These are phyloP conservation scores for Vitellaria paradoxa DNA, from an alignment of 179 eudicot species.

Conservation along the genomic window DNA sequence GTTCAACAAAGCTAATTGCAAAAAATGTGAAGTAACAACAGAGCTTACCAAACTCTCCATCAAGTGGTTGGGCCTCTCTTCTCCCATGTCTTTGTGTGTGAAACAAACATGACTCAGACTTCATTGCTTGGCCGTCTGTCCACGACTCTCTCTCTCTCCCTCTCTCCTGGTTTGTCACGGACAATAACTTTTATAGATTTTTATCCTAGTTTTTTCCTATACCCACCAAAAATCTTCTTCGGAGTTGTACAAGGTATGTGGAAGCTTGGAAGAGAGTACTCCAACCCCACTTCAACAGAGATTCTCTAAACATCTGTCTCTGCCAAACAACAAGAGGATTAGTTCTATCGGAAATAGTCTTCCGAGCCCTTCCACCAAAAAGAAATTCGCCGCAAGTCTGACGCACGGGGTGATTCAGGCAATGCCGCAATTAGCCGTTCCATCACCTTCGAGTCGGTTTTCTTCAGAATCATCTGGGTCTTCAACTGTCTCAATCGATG, in stretches of 20 bases:
- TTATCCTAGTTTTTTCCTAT: neutral
- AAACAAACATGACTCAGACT: no score
- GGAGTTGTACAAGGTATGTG: conserved; percentile 14
- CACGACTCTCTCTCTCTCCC: no score
- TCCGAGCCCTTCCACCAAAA: conserved; percentile 53
- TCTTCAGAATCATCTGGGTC: conserved; percentile 42
- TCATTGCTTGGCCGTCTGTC: no score
- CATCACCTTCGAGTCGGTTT: conserved; percentile 39
- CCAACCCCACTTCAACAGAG: conserved; percentile 53
- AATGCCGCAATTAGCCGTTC: conserved; percentile 27
- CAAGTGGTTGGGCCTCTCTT: no score
- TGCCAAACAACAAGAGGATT: conserved; percentile 36
- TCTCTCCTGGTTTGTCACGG: neutral
- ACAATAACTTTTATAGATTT: neutral
- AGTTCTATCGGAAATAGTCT: conserved; percentile 4
- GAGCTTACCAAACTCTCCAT: no score
- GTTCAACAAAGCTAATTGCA: no score
- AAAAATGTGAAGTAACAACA: no score
- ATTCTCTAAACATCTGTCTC: conserved; percentile 28
- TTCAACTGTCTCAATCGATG: conserved; percentile 27
- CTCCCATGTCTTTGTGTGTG: no score
- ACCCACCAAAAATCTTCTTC: conserved; percentile 10
- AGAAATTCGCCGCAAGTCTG: conserved; percentile 53
- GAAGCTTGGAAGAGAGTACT: conserved; percentile 13
- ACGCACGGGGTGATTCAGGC: conserved; percentile 63